Base-by-base conservation (phyloP, 78 protist genomes). In the Protostelium mycophagum region DNA sequence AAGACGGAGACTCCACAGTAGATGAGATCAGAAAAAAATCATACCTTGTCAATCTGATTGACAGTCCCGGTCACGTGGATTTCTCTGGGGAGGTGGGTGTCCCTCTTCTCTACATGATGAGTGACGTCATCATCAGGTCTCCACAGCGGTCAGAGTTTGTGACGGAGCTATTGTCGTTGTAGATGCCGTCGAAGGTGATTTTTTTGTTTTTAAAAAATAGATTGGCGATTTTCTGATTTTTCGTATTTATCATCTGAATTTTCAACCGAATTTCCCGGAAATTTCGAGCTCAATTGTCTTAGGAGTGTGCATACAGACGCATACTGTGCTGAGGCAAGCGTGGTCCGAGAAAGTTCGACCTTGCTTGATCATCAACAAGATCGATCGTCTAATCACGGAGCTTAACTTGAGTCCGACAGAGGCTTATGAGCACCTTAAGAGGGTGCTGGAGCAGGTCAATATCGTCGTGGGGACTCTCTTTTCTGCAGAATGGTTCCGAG, bases 11-110 rank as follows among this genome's bases (percentile, higher is more conserved):
- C 83, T n/a, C 85, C 35, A 28, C 29, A n/a, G 10, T 23, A 5
- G 91, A 83, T 29, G 1, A 88, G 63, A 16, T 16, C 5, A 5
- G 73, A 16, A 83, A 83, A 31, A 88, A 73, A 36, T 90, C 92
- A 5, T 89, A 73, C 36, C 87, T 93, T 36, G 90, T 98, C 88
- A 95, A 95, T 88, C 91, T 98, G 36, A 96, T 98, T 35, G 99
- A 98, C 96, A 97, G 99, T 35, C 99, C 99, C 34, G 99, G 99
- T 37, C 99, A 98, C 90, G 98, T 98, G 0, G 99, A 98, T 91
- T 98, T 98, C 87, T 92, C 97, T 31, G 37, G 95, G 90, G 99
- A 97, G 34, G 98, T 94, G 0, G 96, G 93, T 85, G 37, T 85
- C 36, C 16, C 86, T 36, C 16, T 36, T 85, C 37, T 85, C 36